These are phyloP conservation scores for Myriosclerotinia duriaeana DNA, from an alignment of 2,329 filamentous ascomycete genomes.

Conservation along the genomic window DNA sequence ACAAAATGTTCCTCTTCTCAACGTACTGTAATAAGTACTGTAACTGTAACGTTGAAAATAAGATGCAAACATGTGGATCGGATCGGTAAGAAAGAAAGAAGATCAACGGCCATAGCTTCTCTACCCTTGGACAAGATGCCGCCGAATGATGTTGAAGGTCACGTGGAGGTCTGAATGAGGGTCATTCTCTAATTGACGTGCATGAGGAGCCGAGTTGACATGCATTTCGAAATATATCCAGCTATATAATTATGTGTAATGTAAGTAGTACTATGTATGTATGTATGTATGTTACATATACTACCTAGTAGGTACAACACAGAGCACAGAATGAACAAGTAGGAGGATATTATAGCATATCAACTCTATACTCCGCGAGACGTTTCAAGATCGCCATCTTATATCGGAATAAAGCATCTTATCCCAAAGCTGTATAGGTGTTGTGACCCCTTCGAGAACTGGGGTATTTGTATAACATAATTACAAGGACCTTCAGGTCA, in stretches of 20 bases:
- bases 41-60: background rate
- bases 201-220: constrained; percentile 10
- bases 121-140: background rate
- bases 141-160: constrained; percentile 1
- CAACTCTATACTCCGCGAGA: too few relatives aligned
- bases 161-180: too few relatives aligned
- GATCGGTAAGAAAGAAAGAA: constrained; percentile 1
- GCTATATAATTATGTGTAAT: too few relatives aligned
- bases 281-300: too few relatives aligned
- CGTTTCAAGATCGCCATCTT: too few relatives aligned
- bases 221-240: background rate
- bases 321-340: too few relatives aligned
- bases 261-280: background rate
- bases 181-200: constrained; percentile 2
- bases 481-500: background rate
- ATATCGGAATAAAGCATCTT: too few relatives aligned
- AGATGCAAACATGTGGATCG: background rate
- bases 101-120: background rate
- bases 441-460: background rate
- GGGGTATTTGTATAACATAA: background rate
- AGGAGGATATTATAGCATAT: too few relatives aligned
- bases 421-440: too few relatives aligned
- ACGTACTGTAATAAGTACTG: too few relatives aligned
- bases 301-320: too few relatives aligned
- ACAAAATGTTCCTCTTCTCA: background rate